phyloP scores from a whole-genome alignment of 148 eudicot genomes.

The Cornus florida region DNA sequence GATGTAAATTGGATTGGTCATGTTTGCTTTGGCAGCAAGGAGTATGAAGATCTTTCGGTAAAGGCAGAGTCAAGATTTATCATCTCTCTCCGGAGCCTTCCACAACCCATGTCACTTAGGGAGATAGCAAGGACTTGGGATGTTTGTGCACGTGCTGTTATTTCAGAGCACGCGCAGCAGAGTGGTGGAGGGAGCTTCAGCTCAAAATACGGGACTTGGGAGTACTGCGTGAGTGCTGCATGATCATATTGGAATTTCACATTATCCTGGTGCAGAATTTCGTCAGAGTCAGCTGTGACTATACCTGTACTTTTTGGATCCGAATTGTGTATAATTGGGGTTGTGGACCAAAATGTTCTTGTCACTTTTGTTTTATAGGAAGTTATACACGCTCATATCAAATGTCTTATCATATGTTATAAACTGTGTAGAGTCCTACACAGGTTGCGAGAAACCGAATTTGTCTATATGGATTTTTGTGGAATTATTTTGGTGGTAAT shows the following conservation, averaged over 20 bases:
- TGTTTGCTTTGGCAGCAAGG: slow-evolving; percentile 40
- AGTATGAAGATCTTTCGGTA: slow-evolving; percentile 69
- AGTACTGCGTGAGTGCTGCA: slow-evolving; percentile 2
- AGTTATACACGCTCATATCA: background rate
- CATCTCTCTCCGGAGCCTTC: slow-evolving; percentile 48
- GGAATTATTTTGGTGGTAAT: too few relatives aligned
- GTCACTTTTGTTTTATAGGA: background rate
- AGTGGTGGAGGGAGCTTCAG: slow-evolving; percentile 43
- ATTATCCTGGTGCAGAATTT: background rate
- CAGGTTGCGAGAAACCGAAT: too few relatives aligned
- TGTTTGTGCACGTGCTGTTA: slow-evolving; percentile 31
- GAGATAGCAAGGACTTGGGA: slow-evolving; percentile 42
- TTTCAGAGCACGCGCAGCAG: slow-evolving; percentile 27
- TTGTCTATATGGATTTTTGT: too few relatives aligned
- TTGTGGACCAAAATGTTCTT: background rate
- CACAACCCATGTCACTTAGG: slow-evolving; percentile 26
- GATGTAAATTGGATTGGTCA: background rate
- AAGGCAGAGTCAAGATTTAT: slow-evolving; percentile 71
- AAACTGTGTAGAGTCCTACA: too few relatives aligned
- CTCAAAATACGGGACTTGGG: slow-evolving; percentile 35
- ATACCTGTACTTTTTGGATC: background rate
- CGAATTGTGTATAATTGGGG: background rate
- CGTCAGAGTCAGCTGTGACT: too few relatives aligned
- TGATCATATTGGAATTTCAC: background rate
- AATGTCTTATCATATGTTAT: too few relatives aligned